phyloP scores from a whole-genome alignment of 257 asterid genomes.

The Sherardia arvensis region DNA sequence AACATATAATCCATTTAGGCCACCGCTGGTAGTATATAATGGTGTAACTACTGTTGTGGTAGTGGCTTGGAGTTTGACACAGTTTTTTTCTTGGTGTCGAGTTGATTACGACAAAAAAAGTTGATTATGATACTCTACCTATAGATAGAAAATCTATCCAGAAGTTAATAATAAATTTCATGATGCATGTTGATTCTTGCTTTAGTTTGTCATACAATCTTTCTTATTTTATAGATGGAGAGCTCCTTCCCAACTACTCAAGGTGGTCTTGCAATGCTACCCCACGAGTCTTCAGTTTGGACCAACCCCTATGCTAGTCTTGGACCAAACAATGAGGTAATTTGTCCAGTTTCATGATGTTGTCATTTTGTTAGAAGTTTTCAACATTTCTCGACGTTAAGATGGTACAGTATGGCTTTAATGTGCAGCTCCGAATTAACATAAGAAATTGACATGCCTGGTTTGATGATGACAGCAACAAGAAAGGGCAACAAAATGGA shows the following conservation, averaged over 20 bases:
- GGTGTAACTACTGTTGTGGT: neutral
- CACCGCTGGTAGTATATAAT: neutral
- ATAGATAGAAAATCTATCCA: neutral
- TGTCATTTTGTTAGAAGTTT: neutral
- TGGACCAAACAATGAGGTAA: constrained; percentile 46
- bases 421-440: neutral
- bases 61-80: neutral
- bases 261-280: constrained; percentile 32
- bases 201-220: neutral
- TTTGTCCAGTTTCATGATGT: neutral
- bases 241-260: constrained; percentile 26
- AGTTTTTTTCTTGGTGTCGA: neutral
- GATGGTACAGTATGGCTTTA: neutral
- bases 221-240: constrained; percentile 30
- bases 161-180: too few relatives aligned
- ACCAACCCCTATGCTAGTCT: constrained; percentile 37
- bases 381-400: neutral
- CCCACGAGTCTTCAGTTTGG: constrained; percentile 43
- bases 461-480: constrained; percentile 16
- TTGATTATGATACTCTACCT: neutral
- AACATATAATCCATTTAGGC: neutral
- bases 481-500: constrained; percentile 42
- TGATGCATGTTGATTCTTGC: neutral
- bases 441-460: neutral
- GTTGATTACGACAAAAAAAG: neutral